These are phyloP conservation scores for Thermothelomyces thermophilus DNA, from an alignment of 2,329 filamentous ascomycete species.

Conservation along the genomic window DNA sequence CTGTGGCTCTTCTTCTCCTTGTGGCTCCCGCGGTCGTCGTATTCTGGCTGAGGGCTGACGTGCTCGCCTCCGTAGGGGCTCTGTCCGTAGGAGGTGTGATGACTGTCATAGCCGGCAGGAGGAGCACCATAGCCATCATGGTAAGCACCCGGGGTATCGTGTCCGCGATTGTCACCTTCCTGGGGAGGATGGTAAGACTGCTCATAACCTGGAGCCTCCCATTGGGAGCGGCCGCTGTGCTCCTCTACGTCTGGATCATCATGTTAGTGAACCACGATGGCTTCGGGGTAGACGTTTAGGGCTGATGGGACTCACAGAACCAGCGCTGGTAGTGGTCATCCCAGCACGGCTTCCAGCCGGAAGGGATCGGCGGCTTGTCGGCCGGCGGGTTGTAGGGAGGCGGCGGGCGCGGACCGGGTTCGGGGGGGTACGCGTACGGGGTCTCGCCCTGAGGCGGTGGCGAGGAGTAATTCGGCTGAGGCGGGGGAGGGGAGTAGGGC, in stretches of 20 bases:
- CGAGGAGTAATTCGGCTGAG: slow-evolving; percentile 5
- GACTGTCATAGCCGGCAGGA: slow-evolving; percentile 3
- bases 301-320: slow-evolving; percentile 35
- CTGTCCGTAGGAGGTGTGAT: background rate
- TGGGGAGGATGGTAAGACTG: slow-evolving; percentile 14
- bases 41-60: slow-evolving; percentile 1
- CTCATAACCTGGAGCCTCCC: slow-evolving; percentile 39
- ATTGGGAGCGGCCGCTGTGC: slow-evolving; percentile 49
- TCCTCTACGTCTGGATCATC: slow-evolving; percentile 39
- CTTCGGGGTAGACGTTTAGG: background rate
- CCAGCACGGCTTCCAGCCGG: slow-evolving; percentile 51
- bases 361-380: slow-evolving; percentile 40
- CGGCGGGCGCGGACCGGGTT: slow-evolving; percentile 18
- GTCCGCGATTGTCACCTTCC: slow-evolving; percentile 10
- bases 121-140: background rate
- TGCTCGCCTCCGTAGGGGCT: background rate
- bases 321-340: slow-evolving; percentile 48
- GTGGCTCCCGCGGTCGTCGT: slow-evolving; percentile 19
- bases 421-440: slow-evolving; percentile 4
- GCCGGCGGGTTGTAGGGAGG: slow-evolving; percentile 26
- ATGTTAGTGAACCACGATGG: background rate
- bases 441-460: slow-evolving; percentile 3
- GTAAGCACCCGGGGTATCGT: background rate
- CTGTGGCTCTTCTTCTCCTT: slow-evolving; percentile 40
- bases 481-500: slow-evolving; percentile 1